Evolutionary conservation across 371 early-diverging fungal genomes (phyloP).

Genomic region (Rhizopus delemar): DNA sequence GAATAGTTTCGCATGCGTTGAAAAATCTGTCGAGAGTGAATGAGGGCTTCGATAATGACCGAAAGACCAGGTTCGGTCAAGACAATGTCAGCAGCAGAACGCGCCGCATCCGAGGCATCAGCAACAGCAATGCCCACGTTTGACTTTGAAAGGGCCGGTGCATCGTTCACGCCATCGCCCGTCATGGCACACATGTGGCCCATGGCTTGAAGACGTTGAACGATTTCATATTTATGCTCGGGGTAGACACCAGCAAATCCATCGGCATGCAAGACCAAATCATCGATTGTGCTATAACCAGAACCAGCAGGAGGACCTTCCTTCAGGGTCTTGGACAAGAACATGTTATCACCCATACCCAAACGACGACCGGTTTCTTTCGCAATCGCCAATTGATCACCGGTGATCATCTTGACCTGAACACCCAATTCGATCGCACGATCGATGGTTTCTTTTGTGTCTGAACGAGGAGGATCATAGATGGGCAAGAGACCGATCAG

Average conservation of each 20-base stretch:
- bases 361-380: slow-evolving; percentile 81
- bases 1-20: slow-evolving; percentile 71
- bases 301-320: slow-evolving; percentile 68
- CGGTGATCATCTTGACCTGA: slow-evolving; percentile 94
- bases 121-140: slow-evolving; percentile 86
- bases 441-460: slow-evolving; percentile 82
- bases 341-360: background rate
- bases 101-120: slow-evolving; percentile 76
- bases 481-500: slow-evolving; percentile 32
- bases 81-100: slow-evolving; percentile 78
- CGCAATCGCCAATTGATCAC: slow-evolving; percentile 92
- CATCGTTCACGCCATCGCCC: slow-evolving; percentile 97
- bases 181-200: slow-evolving; percentile 89
- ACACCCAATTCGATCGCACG: slow-evolving; percentile 87
- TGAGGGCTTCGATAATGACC: slow-evolving; percentile 69
- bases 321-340: slow-evolving; percentile 70
- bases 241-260: slow-evolving; percentile 93
- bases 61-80: slow-evolving; percentile 78
- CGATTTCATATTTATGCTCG: slow-evolving; percentile 93
- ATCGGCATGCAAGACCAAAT: slow-evolving; percentile 74
- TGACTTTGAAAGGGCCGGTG: slow-evolving; percentile 88
- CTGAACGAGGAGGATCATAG: slow-evolving; percentile 88
- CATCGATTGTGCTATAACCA: slow-evolving; percentile 78
- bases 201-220: slow-evolving; percentile 83
- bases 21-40: slow-evolving; percentile 70